These are phyloP conservation scores for Jatropha podagrica DNA, from an alignment of 441 rosid species.

Conservation along the genomic window DNA sequence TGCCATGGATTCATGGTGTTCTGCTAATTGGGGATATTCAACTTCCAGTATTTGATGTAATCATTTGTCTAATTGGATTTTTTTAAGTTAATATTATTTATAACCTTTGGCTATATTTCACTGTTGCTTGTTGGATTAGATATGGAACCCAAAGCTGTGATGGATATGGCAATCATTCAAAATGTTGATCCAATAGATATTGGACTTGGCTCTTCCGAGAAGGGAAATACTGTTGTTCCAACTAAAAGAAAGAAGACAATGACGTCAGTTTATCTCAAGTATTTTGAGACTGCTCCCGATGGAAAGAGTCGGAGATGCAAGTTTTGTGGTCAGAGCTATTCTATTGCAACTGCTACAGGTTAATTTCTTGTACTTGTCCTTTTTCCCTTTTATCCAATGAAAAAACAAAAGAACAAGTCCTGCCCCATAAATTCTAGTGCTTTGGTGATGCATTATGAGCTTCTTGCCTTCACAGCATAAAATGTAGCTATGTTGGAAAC, in stretches of 20 bases:
- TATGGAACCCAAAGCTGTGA: constrained; percentile 71
- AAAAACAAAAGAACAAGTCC: background rate
- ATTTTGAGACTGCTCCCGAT: constrained; percentile 79
- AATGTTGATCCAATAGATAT: constrained; percentile 59
- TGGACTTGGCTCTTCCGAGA: constrained; percentile 74
- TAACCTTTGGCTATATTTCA: constrained; percentile 14
- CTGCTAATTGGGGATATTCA: constrained; percentile 3
- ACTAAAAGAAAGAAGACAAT: constrained; percentile 89
- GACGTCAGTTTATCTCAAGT: constrained; percentile 92
- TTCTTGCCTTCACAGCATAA: background rate
- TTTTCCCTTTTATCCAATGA: background rate
- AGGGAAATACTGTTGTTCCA: constrained; percentile 43
- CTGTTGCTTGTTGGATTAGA: constrained; percentile 43
- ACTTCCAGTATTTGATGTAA: constrained; percentile 1
- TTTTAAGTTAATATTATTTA: background rate
- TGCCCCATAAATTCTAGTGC: background rate
- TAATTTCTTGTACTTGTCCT: constrained; percentile 15
- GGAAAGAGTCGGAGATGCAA: constrained; percentile 89
- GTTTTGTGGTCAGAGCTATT: constrained; percentile 91
- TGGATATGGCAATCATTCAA: constrained; percentile 66
- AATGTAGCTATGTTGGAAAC: constrained; percentile 3
- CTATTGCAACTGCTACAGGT: constrained; percentile 96
- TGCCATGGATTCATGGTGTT: background rate
- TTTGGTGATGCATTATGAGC: background rate
- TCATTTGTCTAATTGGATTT: background rate